Evolutionary conservation across 164 flowering plant species (phyloP), one percentile per base, ranked within the genome.

Genomic region (Magnolia kwangsiensis): DNA sequence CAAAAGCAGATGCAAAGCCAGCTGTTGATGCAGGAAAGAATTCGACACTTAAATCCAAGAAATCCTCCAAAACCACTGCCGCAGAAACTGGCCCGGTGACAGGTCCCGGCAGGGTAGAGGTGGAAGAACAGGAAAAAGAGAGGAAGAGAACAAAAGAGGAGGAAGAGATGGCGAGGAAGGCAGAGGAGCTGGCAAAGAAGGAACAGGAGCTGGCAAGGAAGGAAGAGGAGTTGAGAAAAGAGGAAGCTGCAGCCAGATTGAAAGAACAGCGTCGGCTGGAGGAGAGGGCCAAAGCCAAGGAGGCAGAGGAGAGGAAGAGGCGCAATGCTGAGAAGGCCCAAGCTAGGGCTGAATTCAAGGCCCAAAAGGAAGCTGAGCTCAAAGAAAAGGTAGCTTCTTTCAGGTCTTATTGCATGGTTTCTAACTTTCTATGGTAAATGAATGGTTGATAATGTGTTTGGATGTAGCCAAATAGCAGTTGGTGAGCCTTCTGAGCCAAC

Each of bases 271-370:
- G 77, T 1, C 85, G 88, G 72, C 59, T 88, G 81, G 96, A 93
- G 78, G 97, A 89, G 86, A 89, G 77, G 78, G 89, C 86, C 67
- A 95, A 95, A 80, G 97, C 97, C 16, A 81, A 86, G 79, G 98
- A 90, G 83, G 98, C 98, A 64, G 75, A 87, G 68, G 95, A 92
- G 85, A 90, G 98, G 90, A 95, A 93, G 74, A 90, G 81, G 75
- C 85, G 93, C 51, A 86, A 77, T 73, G 92, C 90, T 7, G 96
- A 90, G 82, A 93, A 88, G 83, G 92, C 94, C 72, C 89, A 88
- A 73, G 87, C 90, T 55, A 87, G 88, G 84, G 95, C 97, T 49
- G 90, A 86, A 76, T 73, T 88, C 58, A 86, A 82, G 79, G 91
- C 94, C 45, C 87, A 83, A 79, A 95, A 86, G 86, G 97, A 91